Conservation (phyloP, 2,329 filamentous ascomycete genomes). For the Ophiostoma angusticollis region DNA sequence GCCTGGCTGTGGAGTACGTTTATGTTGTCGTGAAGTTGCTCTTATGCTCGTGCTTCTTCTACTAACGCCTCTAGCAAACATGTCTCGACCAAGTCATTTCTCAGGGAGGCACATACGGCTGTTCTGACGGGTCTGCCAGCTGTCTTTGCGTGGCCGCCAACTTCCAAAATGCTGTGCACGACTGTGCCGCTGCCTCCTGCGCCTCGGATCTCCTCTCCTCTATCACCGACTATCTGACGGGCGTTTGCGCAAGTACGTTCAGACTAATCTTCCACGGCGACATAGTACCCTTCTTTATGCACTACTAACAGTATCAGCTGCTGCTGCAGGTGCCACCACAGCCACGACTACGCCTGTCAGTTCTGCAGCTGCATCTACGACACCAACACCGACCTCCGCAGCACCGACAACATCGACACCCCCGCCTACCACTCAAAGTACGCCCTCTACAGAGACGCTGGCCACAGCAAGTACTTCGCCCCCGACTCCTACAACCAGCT, state of each 20-base stretch:
- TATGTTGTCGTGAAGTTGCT: no score
- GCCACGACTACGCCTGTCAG: not conserved
- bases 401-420: slow-evolving; percentile 1
- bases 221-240: slow-evolving; percentile 12
- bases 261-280: not conserved
- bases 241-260: slow-evolving; percentile 14
- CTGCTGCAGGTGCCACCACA: not conserved
- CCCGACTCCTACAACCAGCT: not conserved
- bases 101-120: slow-evolving; percentile 10
- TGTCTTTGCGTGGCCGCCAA: slow-evolving; percentile 13
- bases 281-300: no score
- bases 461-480: not conserved
- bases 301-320: slow-evolving; percentile 1
- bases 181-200: slow-evolving; percentile 12
- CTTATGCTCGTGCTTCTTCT: no score
- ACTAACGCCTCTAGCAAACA: slow-evolving; percentile 12
- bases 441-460: no score
- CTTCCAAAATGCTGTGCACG: slow-evolving; percentile 13
- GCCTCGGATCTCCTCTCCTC: slow-evolving; percentile 10
- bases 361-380: not conserved
- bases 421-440: no score
- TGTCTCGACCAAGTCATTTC: slow-evolving; percentile 11
- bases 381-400: not conserved
- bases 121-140: slow-evolving; percentile 4
- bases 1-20: slow-evolving; percentile 14